A percentile compares a stretch with the other conserved stretches of the same genome.
phyloP scores from a whole-genome alignment of 2,329 filamentous ascomycete genomes.

The Neocatenulostroma microsporum region DNA sequence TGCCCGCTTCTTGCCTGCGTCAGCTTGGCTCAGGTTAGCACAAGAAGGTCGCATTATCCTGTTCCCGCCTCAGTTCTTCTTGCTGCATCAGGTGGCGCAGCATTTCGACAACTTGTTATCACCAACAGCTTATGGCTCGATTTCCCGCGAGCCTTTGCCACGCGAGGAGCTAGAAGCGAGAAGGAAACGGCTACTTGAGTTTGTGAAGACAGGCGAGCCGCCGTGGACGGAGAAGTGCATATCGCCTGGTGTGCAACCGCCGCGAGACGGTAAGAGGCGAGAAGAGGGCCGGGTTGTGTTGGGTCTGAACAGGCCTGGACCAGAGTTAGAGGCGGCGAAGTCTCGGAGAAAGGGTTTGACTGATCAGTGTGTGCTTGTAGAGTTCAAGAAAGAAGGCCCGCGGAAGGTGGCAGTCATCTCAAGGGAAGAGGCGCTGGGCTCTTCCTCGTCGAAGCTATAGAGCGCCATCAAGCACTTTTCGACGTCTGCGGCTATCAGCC shows the following conservation, averaged over 20 bases:
- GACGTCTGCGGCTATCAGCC: background rate
- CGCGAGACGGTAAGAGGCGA: slow-evolving; percentile 29
- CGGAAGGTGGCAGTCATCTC: slow-evolving; percentile 47
- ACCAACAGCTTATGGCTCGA: slow-evolving; percentile 24
- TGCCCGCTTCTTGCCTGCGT: slow-evolving; percentile 65
- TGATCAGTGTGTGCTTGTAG: slow-evolving; percentile 51
- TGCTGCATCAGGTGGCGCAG: slow-evolving; percentile 48
- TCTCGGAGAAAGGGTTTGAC: slow-evolving; percentile 41
- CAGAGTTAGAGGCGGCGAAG: slow-evolving; percentile 42
- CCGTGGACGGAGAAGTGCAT: slow-evolving; percentile 40
- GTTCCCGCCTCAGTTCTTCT: slow-evolving; percentile 82
- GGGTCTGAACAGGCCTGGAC: slow-evolving; percentile 47
- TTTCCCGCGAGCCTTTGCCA: slow-evolving; percentile 18
- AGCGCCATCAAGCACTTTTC: too few species aligned
- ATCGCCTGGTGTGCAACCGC: slow-evolving; percentile 32
- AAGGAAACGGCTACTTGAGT: slow-evolving; percentile 46
- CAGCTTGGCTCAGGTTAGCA: slow-evolving; percentile 61
- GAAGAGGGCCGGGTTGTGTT: slow-evolving; percentile 47
- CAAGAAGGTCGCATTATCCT: slow-evolving; percentile 63
- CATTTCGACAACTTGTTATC: slow-evolving; percentile 22
- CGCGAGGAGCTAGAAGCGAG: slow-evolving; percentile 41
- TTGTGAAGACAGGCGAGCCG: slow-evolving; percentile 40
- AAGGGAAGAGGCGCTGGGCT: slow-evolving; percentile 31
- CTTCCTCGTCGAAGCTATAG: slow-evolving; percentile 7
- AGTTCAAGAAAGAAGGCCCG: slow-evolving; percentile 50